Conservation (phyloP, 2,329 filamentous ascomycete genomes). For the Penicillium sp. region DNA sequence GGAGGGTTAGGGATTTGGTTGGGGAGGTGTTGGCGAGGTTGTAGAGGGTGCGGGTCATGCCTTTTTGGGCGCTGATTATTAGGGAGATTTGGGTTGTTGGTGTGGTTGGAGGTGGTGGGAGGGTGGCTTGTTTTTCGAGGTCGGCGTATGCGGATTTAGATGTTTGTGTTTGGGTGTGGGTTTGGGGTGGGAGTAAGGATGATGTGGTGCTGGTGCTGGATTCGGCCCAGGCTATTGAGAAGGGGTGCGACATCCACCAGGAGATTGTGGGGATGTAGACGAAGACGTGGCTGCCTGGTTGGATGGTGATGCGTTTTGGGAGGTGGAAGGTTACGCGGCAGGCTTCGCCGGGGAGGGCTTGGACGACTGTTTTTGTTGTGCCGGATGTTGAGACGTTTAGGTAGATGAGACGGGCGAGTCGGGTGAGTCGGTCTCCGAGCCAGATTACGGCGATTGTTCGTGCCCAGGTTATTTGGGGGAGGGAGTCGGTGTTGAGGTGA, state of each 20-base stretch:
- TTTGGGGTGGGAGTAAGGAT: conserved; percentile 12
- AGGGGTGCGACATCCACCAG: conserved; percentile 49
- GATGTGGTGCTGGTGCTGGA: conserved; percentile 19
- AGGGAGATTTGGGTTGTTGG: conserved; percentile 49
- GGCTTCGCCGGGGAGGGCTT: conserved; percentile 58
- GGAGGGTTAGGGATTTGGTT: conserved; percentile 49
- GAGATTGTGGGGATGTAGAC: conserved; percentile 54
- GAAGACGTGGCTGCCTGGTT: conserved; percentile 58
- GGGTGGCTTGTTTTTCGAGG: conserved; percentile 34
- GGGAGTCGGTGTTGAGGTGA: conserved; percentile 41
- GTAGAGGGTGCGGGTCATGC: conserved; percentile 60
- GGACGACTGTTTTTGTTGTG: conserved; percentile 52
- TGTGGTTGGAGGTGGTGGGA: conserved; percentile 16
- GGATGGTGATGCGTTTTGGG: conserved; percentile 51
- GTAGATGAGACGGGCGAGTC: conserved; percentile 50
- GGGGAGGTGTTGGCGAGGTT: conserved; percentile 51
- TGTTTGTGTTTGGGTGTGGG: conserved; percentile 1
- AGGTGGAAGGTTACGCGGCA: conserved; percentile 60
- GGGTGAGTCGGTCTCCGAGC: conserved; percentile 44
- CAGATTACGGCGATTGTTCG: conserved; percentile 39
- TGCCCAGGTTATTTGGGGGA: conserved; percentile 43
- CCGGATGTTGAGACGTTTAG: conserved; percentile 53
- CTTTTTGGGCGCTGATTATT: conserved; percentile 58
- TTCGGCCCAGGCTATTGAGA: conserved; percentile 48
- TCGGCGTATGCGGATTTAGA: conserved; percentile 26